Evolutionary conservation across 176 grass and related monocot species (phyloP).

Genomic region (Canna indica): DNA sequence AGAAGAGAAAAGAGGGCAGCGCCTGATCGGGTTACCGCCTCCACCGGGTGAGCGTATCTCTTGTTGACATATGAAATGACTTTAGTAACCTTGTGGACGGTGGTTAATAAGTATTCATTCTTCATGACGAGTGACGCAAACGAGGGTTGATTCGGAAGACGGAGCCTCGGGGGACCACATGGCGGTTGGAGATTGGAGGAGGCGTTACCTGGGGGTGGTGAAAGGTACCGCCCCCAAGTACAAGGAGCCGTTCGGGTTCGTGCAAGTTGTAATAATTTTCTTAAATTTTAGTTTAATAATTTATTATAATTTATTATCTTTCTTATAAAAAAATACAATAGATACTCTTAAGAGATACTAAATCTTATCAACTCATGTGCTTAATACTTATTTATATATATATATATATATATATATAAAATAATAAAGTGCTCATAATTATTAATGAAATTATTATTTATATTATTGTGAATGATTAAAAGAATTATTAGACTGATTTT

Average conservation of each 20-base stretch:
- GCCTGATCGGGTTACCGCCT: conserved; percentile 51
- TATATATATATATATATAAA: too few species aligned
- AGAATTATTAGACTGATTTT: too few species aligned
- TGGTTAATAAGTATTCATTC: accelerated
- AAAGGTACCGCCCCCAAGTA: background rate
- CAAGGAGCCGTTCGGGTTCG: background rate
- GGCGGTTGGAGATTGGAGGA: background rate
- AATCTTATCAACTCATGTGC: too few species aligned
- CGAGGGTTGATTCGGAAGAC: too few species aligned
- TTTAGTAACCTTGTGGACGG: background rate
- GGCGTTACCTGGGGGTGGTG: background rate
- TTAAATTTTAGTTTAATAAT: background rate
- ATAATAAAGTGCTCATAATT: too few species aligned
- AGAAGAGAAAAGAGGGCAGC: background rate
- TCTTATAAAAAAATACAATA: too few species aligned
- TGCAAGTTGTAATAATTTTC: background rate
- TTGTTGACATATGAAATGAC: conserved; percentile 16
- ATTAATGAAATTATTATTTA: too few species aligned
- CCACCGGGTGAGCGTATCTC: conserved; percentile 35
- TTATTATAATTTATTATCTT: too few species aligned
- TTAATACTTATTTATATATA: too few species aligned
- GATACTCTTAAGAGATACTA: too few species aligned
- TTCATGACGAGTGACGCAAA: too few species aligned
- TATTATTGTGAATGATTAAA: too few species aligned
- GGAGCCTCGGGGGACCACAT: background rate